Evolutionary conservation across 345 rosid genomes (phyloP).

Genomic region (Heritiera fomes): DNA sequence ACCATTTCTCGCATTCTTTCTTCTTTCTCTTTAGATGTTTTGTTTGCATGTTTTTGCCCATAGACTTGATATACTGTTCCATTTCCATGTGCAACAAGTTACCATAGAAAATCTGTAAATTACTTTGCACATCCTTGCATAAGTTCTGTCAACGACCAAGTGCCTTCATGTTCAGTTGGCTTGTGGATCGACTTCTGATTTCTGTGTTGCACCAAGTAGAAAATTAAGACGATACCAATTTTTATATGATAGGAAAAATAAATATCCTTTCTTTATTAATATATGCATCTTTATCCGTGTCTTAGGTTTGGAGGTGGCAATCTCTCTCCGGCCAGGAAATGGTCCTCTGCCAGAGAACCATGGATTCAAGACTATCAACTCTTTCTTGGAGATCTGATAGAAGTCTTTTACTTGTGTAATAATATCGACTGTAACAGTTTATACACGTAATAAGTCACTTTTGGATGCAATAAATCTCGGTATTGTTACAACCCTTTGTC

Average conservation of each 20-base stretch:
- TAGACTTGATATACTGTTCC: not conserved
- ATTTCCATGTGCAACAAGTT: not conserved
- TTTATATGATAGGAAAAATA: not conserved
- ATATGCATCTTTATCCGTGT: conserved; percentile 2
- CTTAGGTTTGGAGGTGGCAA: conserved; percentile 58
- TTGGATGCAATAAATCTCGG: conserved; percentile 17
- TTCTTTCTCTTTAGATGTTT: not conserved
- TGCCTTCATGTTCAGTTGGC: not conserved
- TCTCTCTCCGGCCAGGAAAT: conserved; percentile 76
- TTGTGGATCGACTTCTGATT: not conserved
- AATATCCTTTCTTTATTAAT: not conserved
- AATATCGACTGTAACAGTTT: conserved; percentile 1
- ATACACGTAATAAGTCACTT: not conserved
- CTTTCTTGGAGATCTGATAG: conserved; percentile 59
- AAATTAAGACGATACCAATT: not conserved
- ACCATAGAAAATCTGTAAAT: not conserved
- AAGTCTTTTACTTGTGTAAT: not conserved
- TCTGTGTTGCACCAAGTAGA: not conserved
- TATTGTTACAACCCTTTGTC: not conserved
- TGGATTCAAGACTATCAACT: conserved; percentile 62
- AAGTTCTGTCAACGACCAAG: not conserved
- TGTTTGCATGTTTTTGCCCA: not conserved
- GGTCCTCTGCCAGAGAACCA: conserved; percentile 62
- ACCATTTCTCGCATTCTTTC: not conserved
- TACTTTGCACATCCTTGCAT: not conserved